Base-by-base conservation (phyloP, 352 stramenopile species). In the Globisporangium carolinianum region DNA sequence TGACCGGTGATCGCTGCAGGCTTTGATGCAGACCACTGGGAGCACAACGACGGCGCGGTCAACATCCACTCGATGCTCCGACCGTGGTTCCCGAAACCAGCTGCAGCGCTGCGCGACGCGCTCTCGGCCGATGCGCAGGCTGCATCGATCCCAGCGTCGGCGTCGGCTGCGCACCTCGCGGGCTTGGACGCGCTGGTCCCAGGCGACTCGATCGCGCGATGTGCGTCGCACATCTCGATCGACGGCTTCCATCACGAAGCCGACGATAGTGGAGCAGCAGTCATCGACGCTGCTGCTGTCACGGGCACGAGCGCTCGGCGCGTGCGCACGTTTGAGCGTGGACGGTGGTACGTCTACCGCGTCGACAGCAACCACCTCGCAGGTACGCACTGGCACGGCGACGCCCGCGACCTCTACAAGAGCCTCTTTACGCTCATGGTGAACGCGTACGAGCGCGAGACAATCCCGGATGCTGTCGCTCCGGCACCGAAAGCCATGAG, bases 331-430 rank as follows among this genome's bases (percentile, higher is more conserved):
- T 85, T 86, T 51, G 56, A 74, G 53, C 83, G 80, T 52, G 82
- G 82, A 10, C 74, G 69, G 8, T 92, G 82, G 82, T 89, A 92
- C 56, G 79, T 92, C 45, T 89, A 92, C 47, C 79, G 82, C 38
- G 76, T 92, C 14, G 71, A 83, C 38, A 81, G 68, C 45, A 92
- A 92, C 65, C 82, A 92, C 60, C 65, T 92, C 42, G 71, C 76
- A 6, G 82, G 82, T 4, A 92, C 77, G 1, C 83, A 79, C 53
- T 88, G 77, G 73, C 75, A 92, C 55, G 68, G 65, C 49, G 76
- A 87, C 37, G 79, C 82, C 8, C 59, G 60, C 11, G 68, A 89
- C 36, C 59, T 91, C 45, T 91, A 84, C 67, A 73, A 66, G 48
- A 89, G 75, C 46, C 71, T 91, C 38, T 91, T 91, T 55, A 79